Evolutionary conservation across 2,329 filamentous ascomycete genomes (phyloP).

Genomic region (Teratosphaeria destructans): DNA sequence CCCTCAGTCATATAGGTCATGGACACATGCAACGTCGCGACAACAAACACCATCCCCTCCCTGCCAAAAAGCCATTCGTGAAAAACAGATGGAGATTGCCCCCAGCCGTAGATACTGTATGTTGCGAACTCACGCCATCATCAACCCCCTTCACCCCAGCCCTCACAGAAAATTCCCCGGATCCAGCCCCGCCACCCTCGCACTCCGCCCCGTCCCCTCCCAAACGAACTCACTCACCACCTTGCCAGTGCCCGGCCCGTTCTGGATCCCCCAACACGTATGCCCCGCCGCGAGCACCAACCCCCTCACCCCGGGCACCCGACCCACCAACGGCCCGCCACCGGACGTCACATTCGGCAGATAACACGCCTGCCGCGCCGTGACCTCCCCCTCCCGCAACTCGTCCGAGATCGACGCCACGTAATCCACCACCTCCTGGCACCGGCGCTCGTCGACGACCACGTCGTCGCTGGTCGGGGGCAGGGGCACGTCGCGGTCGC

Average conservation of each 20-base stretch:
- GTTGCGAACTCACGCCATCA: no score
- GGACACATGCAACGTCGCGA: no score
- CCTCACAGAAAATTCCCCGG: slow-evolving; percentile 20
- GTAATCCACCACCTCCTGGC: slow-evolving; percentile 77
- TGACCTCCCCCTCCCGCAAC: slow-evolving; percentile 44
- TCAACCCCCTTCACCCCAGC: not conserved
- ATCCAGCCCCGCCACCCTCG: slow-evolving; percentile 31
- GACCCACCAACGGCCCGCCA: slow-evolving; percentile 67
- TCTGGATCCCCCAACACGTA: slow-evolving; percentile 98
- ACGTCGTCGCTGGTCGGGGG: slow-evolving; percentile 69
- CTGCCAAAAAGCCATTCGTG: not conserved
- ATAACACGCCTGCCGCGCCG: slow-evolving; percentile 82
- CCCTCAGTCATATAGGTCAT: no score
- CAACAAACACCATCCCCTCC: not conserved
- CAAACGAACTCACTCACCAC: slow-evolving; percentile 37
- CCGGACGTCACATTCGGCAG: slow-evolving; percentile 59
- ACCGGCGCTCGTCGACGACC: slow-evolving; percentile 61
- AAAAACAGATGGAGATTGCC: no score
- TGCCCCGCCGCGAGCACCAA: slow-evolving; percentile 79
- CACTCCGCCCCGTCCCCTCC: slow-evolving; percentile 34
- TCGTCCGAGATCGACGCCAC: slow-evolving; percentile 49
- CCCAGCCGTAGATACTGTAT: no score
- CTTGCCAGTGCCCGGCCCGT: slow-evolving; percentile 66
- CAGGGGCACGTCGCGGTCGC: slow-evolving; percentile 63
- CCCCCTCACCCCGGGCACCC: slow-evolving; percentile 56